Base-by-base conservation (phyloP, 108 stramenopile genomes). In the Nannochloropsis gaditana region DNA sequence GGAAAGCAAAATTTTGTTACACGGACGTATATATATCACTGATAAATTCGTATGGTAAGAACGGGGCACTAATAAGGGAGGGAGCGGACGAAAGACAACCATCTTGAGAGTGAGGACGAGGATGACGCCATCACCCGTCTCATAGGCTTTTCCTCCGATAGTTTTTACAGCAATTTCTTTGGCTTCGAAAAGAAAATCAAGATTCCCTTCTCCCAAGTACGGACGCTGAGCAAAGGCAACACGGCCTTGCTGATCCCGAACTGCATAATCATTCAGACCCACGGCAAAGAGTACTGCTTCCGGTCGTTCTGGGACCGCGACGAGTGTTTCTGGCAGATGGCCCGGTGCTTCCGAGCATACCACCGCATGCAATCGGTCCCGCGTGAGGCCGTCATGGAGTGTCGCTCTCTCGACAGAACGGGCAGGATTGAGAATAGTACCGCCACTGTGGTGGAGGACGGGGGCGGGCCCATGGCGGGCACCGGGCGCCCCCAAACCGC, bases 111-210 rank as follows among this genome's bases (percentile, higher is more conserved):
- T 17, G 17, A 59, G 50, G 50, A 59, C 50, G 1, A 59, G 11
- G 15, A 11, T 17, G 11, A 17, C 11, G 15, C 50, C 50, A 11
- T 59, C 50, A 17, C 17, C 17, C 50, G 50, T 59, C 11, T 11
- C 17, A 17, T 87, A 84, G 44, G 15, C 84, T 9, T 87, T 83
- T 31, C 31, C 31, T 31, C 31, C 31, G 31, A 31, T n/a, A 73
- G 59, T 80, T 91, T 91, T 84, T 91, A 91, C 87, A 85, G 84
- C 82, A 91, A 91, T 79, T 50, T 91, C 41, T 91, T 91, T 84
- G 91, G 91, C 44, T 88, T 91, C 44, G 91, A 91, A 83, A 91
- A 91, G 87, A 91, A 83, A 42, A 91, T 91, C 85, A 88, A 89
- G 83, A 91, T 91, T 21, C 91, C 91, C 21, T 91, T 90, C 45